Percentiles rank a stretch among this genome's conserved stretches.
Conservation (phyloP, 345 rosid species). For the Eucalyptus caleyi region DNA sequence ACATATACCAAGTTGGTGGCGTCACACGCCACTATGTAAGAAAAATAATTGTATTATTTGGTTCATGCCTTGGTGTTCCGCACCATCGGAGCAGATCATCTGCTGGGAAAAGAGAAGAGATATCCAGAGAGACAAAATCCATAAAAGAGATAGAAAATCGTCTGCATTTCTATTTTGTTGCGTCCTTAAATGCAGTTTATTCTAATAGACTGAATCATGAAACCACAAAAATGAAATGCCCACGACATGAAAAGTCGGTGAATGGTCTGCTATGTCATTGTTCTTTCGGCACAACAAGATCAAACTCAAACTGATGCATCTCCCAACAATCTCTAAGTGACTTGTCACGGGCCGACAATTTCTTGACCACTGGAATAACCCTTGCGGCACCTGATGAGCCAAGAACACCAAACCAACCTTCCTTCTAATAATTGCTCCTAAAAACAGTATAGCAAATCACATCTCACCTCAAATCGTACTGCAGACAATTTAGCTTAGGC, state of each 20-base stretch:
- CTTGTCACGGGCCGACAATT: neutral
- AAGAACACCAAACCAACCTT: neutral
- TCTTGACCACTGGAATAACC: accelerated
- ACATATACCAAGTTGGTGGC: neutral
- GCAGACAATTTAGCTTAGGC: neutral
- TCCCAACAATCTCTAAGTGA: neutral
- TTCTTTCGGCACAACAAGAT: neutral
- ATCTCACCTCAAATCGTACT: neutral
- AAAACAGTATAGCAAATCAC: neutral
- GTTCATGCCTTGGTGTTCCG: neutral
- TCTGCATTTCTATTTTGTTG: neutral
- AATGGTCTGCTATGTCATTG: neutral
- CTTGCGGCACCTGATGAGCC: neutral
- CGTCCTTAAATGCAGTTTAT: neutral
- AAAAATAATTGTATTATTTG: neutral
- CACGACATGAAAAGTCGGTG: neutral
- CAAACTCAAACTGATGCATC: neutral
- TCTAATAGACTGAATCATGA: neutral
- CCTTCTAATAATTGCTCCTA: neutral
- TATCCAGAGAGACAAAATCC: neutral
- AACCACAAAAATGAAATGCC: neutral
- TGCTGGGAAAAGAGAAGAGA: neutral
- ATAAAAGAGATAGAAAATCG: neutral
- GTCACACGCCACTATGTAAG: neutral
- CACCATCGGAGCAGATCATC: neutral